Evolutionary conservation across 2,329 filamentous ascomycete species (phyloP).

Genomic region (Dothideomycetes sp.): DNA sequence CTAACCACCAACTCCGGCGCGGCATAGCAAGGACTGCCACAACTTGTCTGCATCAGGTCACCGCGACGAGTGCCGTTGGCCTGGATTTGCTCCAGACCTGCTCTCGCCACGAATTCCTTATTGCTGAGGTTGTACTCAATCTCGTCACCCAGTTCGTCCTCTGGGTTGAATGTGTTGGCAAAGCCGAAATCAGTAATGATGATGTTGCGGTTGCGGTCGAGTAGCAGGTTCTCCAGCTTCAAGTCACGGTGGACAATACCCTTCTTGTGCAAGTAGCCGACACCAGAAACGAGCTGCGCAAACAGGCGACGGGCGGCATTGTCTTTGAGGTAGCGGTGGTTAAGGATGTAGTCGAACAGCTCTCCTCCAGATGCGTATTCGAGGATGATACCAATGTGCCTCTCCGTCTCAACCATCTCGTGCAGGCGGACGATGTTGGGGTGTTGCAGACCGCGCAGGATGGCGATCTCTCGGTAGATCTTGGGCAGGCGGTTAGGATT

Average conservation of each 20-base stretch:
- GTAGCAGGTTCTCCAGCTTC: conserved; percentile 88
- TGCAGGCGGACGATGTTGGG: conserved; percentile 95
- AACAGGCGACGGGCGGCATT: conserved; percentile 83
- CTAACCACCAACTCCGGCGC: conserved; percentile 95
- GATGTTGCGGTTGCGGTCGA: conserved; percentile 96
- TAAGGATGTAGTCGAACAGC: conserved; percentile 95
- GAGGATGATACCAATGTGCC: conserved; percentile 94
- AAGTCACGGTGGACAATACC: conserved; percentile 96
- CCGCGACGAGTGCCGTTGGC: conserved; percentile 68
- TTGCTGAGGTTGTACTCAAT: conserved; percentile 81
- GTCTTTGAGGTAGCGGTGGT: conserved; percentile 93
- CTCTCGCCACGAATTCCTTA: conserved; percentile 76
- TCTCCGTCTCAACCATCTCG: conserved; percentile 97
- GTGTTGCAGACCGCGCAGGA: conserved; percentile 77
- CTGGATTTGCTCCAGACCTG: conserved; percentile 67
- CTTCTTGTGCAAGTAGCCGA: conserved; percentile 96
- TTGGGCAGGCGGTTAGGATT: conserved; percentile 88
- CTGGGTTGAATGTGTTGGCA: conserved; percentile 89
- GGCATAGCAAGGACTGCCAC: conserved; percentile 94
- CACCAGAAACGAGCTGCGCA: conserved; percentile 89
- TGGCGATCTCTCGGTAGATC: conserved; percentile 94
- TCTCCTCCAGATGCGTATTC: conserved; percentile 97
- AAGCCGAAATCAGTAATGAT: conserved; percentile 99
- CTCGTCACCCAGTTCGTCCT: conserved; percentile 80
- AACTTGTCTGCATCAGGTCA: conserved; percentile 98